A percentile compares a stretch with the other conserved stretches of the same genome.
phyloP scores from a whole-genome alignment of 805 yeast species.

The Suhomyces pyralidae region DNA sequence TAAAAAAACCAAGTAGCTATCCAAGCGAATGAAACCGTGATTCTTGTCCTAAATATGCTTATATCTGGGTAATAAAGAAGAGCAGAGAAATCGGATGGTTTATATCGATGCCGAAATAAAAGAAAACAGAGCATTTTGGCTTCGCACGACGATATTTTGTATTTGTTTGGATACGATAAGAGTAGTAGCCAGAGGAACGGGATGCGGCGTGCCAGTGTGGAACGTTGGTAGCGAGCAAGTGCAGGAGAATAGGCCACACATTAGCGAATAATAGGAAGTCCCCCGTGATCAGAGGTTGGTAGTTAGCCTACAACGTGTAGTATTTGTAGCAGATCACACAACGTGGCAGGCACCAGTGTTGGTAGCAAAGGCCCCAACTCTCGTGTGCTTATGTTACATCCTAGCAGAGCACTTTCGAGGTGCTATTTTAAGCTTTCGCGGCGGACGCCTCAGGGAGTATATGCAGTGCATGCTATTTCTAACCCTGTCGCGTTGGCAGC shows the following conservation, averaged over 20 bases:
- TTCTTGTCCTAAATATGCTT: background rate
- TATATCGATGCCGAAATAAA: background rate
- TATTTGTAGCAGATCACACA: background rate
- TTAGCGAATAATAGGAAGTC: background rate
- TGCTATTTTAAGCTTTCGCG: background rate
- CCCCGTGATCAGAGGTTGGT: background rate
- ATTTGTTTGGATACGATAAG: background rate
- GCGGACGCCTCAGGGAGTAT: background rate
- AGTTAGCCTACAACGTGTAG: background rate
- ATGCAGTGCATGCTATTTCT: background rate
- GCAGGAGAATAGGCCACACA: background rate
- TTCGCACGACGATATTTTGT: background rate
- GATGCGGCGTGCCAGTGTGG: background rate
- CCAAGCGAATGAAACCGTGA: background rate
- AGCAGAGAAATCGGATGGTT: background rate
- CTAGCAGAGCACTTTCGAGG: background rate
- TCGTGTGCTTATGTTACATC: background rate
- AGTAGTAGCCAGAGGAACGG: background rate
- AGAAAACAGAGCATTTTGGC: background rate
- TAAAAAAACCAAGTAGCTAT: background rate
- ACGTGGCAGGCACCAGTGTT: background rate
- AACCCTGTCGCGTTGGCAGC: background rate
- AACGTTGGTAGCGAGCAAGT: too few relatives aligned
- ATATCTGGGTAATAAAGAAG: background rate
- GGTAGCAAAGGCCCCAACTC: background rate